Conservation (phyloP, 2,329 filamentous ascomycete genomes). For the Neoarthrinium moseri region DNA sequence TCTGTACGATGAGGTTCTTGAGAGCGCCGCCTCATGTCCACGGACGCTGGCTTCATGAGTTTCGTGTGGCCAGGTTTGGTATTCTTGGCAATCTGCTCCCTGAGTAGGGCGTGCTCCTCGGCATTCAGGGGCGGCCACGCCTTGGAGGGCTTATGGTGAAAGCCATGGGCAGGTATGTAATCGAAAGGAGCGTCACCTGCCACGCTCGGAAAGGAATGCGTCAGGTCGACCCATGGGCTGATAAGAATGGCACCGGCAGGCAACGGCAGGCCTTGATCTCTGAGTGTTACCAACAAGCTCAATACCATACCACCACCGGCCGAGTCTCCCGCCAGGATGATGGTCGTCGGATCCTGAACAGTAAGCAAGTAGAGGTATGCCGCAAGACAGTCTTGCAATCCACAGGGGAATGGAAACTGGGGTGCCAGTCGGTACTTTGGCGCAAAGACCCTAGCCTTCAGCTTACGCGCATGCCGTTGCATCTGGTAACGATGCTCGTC, state of each 20-base stretch:
- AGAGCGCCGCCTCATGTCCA: conserved; percentile 25
- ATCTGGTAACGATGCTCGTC: conserved; percentile 98
- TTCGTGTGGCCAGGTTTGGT: conserved; percentile 27
- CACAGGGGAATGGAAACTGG: conserved; percentile 94
- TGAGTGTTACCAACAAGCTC: conserved; percentile 73
- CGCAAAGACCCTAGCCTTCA: conserved; percentile 86
- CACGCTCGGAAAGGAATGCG: conserved; percentile 94
- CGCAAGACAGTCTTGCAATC: conserved; percentile 84
- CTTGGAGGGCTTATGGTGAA: conserved; percentile 83
- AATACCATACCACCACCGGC: conserved; percentile 90
- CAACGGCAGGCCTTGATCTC: conserved; percentile 79
- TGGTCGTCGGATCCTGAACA: conserved; percentile 73
- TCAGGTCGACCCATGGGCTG: conserved; percentile 94
- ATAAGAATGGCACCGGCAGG: conserved; percentile 89
- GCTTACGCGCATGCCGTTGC: conserved; percentile 90
- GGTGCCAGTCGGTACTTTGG: conserved; percentile 85
- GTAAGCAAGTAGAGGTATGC: conserved; percentile 82
- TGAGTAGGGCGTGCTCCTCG: conserved; percentile 63
- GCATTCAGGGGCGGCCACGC: conserved; percentile 92
- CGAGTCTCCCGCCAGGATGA: conserved; percentile 88
- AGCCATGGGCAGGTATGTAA: conserved; percentile 85
- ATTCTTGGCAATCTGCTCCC: conserved; percentile 47
- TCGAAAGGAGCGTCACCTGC: conserved; percentile 70
- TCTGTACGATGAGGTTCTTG: conserved; percentile 17
- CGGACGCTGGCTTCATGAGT: conserved; percentile 33